Evolutionary conservation across 495 filamentous ascomycete genomes (phyloP), one percentile per base, ranked within the genome.

Genomic region (Aspergillus baeticus): DNA sequence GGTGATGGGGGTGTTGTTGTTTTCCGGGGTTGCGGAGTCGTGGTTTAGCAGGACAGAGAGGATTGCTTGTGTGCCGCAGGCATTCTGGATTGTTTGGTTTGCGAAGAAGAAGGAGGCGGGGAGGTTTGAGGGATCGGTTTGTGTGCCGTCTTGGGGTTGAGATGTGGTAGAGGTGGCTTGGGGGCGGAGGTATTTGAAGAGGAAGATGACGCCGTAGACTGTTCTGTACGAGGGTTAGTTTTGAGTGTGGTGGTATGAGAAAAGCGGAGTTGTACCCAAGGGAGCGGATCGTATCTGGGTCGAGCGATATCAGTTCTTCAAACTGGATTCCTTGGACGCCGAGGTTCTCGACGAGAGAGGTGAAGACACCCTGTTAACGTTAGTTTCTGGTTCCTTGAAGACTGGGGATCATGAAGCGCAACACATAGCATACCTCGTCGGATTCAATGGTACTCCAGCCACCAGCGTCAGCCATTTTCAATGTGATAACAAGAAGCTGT

Each of bases 71-170:
- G 94, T 99, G 54, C 92, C 94, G 77, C 94, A 99, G 22, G 94
- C 94, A 77, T 99, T 99, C 77, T 98, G 94, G 72, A 99, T 99
- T 1, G 93, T 97, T 75, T 99, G 94, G 11, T 87, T 86, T 2
- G 94, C 94, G 77, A 99, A 99, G 81, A 96, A 99, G 63, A 97
- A 75, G 51, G 78, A 77, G 60, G 91, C 84, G 3, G 35, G 35
- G 36, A 20, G 22, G 36, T 4, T 47, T 26, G 35, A 22, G n/a
- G 63, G 51, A 1, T 91, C 89, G 10, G 26, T 8, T 29, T 77
- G 79, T 55, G 77, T 74, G 75, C 96, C 93, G 73, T 89, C 78
- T 46, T 29, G 29, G 33, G 46, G 18, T 21, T 45, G 89, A 36
- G 77, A 69, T 37, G 89, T 87, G 18, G 82, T 80, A 53, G 51